Base-by-base conservation (phyloP, 208 protist species). In the Trypanosoma platydactyli region DNA sequence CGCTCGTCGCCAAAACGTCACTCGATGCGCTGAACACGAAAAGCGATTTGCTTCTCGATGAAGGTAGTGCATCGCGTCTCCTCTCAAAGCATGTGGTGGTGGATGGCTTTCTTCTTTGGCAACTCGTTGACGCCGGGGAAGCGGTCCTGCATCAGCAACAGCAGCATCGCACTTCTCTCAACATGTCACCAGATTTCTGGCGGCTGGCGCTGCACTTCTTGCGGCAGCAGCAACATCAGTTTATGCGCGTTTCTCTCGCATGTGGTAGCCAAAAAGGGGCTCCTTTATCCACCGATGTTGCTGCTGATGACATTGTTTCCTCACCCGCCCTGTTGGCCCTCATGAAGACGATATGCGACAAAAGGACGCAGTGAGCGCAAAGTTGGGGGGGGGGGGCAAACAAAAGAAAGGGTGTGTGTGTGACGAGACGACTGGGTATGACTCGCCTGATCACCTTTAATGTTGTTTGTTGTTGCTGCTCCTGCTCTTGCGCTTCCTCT, bases 21-120 rank as follows among this genome's bases (percentile, higher is more conserved):
- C 20, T 41, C 13, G 40, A 49, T 49, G 29, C 33, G 18, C 29
- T 16, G 15, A 63, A 52, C 35, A 52, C 48, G 33, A 63, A 53
- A 25, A 50, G 16, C 1, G 25, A 53, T 63, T 20, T 24, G 49
- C 18, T 29, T 24, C 29, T 0, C 15, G 52, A 57, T 12, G 33
- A 58, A 16, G 22, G 56, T 35, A 33, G 64, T 0, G 52, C 33
- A 15, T 50, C 25, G 29, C 30, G 27, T 29, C 25, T 75, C 25
- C 24, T 68, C 24, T 24, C 52, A 7, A 20, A 55, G n/a, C 55
- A 75, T 45, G 62, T 75, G n/a, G 45, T 68, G 41, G 42, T 68
- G 0, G 69, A 75, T 63, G 27, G 46, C 38, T 75, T 75, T 75
- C 30, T 68, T 16, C 13, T 75, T 35, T 48, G 48, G 20, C 27